Evolutionary conservation across 2,329 filamentous ascomycete genomes (phyloP).

Genomic region (Neonectria neomacrospora): DNA sequence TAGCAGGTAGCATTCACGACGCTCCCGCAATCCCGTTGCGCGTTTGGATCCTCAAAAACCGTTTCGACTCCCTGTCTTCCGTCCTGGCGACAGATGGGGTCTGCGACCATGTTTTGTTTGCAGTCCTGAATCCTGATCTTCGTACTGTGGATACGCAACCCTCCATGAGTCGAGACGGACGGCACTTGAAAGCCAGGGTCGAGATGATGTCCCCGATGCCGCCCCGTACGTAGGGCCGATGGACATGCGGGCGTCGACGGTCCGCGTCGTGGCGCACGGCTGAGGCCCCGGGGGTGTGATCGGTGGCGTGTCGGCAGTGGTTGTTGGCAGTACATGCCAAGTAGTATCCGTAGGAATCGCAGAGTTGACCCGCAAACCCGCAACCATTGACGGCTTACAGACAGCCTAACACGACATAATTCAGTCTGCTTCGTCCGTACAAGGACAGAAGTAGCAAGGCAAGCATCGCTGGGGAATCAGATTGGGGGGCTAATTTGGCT

Average conservation of each 20-base stretch:
- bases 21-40: conserved; percentile 23
- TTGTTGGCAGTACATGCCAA: neutral
- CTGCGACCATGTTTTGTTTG: conserved; percentile 26
- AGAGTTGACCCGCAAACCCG: neutral
- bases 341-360: neutral
- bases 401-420: conserved; percentile 6
- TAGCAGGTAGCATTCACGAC: conserved; percentile 23
- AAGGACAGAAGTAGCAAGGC: conserved; percentile 8
- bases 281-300: conserved; percentile 1
- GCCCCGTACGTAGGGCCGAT: conserved; percentile 30
- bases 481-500: conserved; percentile 9
- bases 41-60: conserved; percentile 27
- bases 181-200: conserved; percentile 35
- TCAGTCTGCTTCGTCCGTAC: neutral
- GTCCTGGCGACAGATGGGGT: conserved; percentile 16
- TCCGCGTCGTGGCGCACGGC: conserved; percentile 20
- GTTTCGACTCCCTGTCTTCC: conserved; percentile 29
- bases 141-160: conserved; percentile 31
- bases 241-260: conserved; percentile 24
- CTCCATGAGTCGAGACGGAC: conserved; percentile 23
- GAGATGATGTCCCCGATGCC: conserved; percentile 21
- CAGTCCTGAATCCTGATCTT: conserved; percentile 17
- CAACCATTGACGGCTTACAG: conserved; percentile 14
- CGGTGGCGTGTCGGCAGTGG: conserved; percentile 17
- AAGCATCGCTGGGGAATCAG: conserved; percentile 7